Conservation (phyloP, 345 rosid genomes). For the Moringa oleifera region DNA sequence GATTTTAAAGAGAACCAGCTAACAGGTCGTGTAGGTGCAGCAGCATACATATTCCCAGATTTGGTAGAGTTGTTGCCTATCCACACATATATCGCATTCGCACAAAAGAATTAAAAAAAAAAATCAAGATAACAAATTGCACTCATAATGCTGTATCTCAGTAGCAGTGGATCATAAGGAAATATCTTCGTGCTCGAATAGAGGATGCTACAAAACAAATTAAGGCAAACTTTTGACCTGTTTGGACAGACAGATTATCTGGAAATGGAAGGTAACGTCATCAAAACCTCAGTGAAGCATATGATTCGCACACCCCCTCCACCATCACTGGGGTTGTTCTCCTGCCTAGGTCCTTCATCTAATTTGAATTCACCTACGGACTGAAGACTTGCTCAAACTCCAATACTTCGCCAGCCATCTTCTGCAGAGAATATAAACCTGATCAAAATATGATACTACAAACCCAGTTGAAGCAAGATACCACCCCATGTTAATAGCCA, state of each 20-base stretch:
- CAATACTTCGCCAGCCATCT: slow-evolving; percentile 9
- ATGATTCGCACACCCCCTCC: slow-evolving; percentile 35
- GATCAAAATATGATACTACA: too few species aligned
- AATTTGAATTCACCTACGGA: slow-evolving; percentile 21
- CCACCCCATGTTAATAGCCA: too few species aligned
- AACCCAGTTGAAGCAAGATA: too few species aligned
- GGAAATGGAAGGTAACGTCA: slow-evolving; percentile 65
- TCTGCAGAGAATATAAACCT: neutral
- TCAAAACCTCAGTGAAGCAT: slow-evolving; percentile 61
- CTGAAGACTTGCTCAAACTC: slow-evolving; percentile 19
- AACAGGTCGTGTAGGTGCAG: slow-evolving; percentile 77
- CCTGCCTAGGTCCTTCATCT: too few species aligned
- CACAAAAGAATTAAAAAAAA: too few species aligned
- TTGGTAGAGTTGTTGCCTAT: slow-evolving; percentile 67
- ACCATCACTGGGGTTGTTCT: neutral
- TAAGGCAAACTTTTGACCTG: slow-evolving; percentile 33
- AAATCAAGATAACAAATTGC: neutral
- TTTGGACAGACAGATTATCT: slow-evolving; percentile 60
- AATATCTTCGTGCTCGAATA: neutral
- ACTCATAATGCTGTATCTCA: too few species aligned
- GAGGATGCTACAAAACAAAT: neutral
- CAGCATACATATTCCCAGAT: slow-evolving; percentile 72
- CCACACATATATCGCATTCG: slow-evolving; percentile 73
- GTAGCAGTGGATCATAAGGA: neutral
- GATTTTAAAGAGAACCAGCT: slow-evolving; percentile 4